Evolutionary conservation across 1,284 basidiomycete species (phyloP).

Genomic region (Papiliotrema flavescens): DNA sequence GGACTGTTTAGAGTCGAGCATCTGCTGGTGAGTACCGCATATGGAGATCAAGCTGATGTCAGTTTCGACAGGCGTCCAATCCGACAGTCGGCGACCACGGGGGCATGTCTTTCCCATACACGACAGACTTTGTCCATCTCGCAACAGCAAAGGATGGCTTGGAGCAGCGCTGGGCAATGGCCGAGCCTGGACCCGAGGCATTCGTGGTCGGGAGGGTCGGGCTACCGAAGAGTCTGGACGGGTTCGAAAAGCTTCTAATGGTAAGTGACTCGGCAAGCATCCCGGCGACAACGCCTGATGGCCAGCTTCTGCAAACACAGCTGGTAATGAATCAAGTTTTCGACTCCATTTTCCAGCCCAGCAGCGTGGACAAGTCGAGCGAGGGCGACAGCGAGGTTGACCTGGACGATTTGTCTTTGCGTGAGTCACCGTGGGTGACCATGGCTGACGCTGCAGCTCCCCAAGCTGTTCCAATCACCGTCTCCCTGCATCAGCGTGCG

Average conservation of each 20-base stretch:
- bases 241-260: conserved; percentile 9
- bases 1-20: conserved; percentile 29
- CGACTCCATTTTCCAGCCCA: conserved; percentile 13
- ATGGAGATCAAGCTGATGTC: not conserved
- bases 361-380: not conserved
- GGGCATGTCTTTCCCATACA: conserved; percentile 24
- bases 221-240: conserved; percentile 16
- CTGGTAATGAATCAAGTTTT: conserved; percentile 30
- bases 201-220: conserved; percentile 35
- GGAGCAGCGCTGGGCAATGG: conserved; percentile 38
- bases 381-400: conserved; percentile 7
- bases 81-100: not conserved
- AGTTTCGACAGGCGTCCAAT: not conserved
- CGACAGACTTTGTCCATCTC: conserved; percentile 23
- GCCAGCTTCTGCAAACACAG: conserved; percentile 23
- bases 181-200: conserved; percentile 33
- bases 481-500: not conserved
- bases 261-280: not conserved
- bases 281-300: not conserved
- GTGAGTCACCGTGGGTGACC: conserved; percentile 1
- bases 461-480: not conserved
- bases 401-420: conserved; percentile 7
- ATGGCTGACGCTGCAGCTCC: not conserved
- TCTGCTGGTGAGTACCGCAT: conserved; percentile 24
- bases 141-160: not conserved